Evolutionary conservation across 176 grass and related monocot genomes (phyloP).

Genomic region (Zoysia pacifica): DNA sequence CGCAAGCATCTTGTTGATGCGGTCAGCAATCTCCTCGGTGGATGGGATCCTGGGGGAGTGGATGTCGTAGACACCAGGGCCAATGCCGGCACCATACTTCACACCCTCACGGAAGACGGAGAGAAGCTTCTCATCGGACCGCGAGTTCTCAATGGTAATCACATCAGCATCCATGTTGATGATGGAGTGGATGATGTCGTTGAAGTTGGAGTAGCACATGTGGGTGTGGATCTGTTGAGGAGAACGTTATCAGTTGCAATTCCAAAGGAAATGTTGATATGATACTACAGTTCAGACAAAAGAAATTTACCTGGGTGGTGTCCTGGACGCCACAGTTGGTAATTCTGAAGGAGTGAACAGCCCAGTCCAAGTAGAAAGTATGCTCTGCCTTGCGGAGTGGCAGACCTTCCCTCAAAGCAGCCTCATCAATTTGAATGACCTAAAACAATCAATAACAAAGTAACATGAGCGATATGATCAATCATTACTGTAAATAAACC

Average conservation of each 20-base stretch:
- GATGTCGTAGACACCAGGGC: conserved; percentile 90
- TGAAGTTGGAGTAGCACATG: conserved; percentile 99
- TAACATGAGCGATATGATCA: not conserved
- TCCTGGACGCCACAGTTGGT: conserved; percentile 84
- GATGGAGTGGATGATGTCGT: conserved; percentile 97
- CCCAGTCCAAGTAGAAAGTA: conserved; percentile 92
- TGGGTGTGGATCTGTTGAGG: conserved; percentile 84
- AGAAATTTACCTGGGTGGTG: conserved; percentile 76
- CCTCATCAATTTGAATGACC: conserved; percentile 98
- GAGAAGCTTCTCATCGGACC: conserved; percentile 86
- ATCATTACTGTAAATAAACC: not conserved
- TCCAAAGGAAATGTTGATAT: not conserved
- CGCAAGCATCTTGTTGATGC: conserved; percentile 91
- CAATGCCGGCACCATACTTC: conserved; percentile 75
- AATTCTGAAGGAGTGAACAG: conserved; percentile 93
- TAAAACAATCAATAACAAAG: conserved; percentile 22
- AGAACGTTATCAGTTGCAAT: conserved; percentile 16
- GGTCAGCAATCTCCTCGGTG: conserved; percentile 74
- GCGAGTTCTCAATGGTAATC: conserved; percentile 96
- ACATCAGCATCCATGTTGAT: conserved; percentile 92
- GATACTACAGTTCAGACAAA: not conserved
- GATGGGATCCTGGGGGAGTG: conserved; percentile 92
- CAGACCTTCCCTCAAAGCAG: conserved; percentile 87
- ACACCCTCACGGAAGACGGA: conserved; percentile 89
- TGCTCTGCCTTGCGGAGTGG: conserved; percentile 95